Conservation (phyloP, 1,139 yeast species). For the Debaryomycetaceae sp. region DNA sequence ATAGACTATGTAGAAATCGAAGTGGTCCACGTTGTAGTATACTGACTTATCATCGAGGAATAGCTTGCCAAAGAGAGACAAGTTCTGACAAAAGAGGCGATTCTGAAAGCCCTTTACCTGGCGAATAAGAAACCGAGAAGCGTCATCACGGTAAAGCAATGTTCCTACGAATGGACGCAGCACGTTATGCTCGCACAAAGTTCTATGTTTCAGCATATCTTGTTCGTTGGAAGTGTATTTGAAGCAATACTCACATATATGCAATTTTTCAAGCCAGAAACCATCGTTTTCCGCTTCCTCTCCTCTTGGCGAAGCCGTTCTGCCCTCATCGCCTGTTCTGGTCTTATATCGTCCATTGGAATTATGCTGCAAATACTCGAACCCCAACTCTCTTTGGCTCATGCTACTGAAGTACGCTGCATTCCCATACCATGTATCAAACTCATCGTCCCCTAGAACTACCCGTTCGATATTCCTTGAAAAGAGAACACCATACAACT, state of each 20-base stretch:
- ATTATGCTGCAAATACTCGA: conserved; percentile 11
- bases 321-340: not conserved
- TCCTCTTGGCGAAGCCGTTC: not conserved
- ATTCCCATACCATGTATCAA: conserved; percentile 84
- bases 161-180: conserved; percentile 52
- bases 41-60: conserved; percentile 91
- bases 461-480: conserved; percentile 62
- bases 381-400: conserved; percentile 23
- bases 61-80: conserved; percentile 80
- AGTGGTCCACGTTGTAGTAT: conserved; percentile 72
- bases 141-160: conserved; percentile 61
- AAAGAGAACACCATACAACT: conserved; percentile 57
- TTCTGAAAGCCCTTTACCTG: conserved; percentile 63
- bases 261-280: conserved; percentile 58
- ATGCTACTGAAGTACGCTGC: conserved; percentile 59
- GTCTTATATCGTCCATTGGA: not conserved
- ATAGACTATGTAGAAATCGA: conserved; percentile 75
- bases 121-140: conserved; percentile 47
- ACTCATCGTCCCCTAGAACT: conserved; percentile 59
- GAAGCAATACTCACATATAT: conserved; percentile 81
- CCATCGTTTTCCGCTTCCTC: conserved; percentile 5
- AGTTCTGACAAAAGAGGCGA: conserved; percentile 70
- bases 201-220: conserved; percentile 40
- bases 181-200: conserved; percentile 39
- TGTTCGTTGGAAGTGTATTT: conserved; percentile 56